Conservation (phyloP, 2,329 filamentous ascomycete genomes). For the Neofusicoccum laricinum region DNA sequence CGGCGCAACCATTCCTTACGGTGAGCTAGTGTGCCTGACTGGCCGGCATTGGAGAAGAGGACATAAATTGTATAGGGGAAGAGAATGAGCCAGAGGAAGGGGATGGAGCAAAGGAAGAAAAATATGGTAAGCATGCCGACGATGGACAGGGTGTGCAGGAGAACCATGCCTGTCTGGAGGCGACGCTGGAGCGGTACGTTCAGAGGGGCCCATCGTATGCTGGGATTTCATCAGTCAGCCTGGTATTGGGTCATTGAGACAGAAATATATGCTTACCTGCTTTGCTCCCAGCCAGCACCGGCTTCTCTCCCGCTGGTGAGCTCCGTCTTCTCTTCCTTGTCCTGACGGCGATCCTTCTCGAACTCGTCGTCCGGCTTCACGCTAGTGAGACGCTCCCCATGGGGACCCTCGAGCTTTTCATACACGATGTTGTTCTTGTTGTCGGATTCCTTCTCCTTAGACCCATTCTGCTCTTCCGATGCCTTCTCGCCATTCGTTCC, state of each 20-base stretch:
- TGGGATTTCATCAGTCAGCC: slow-evolving; percentile 22
- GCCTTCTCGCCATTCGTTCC: background rate
- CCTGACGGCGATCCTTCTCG: slow-evolving; percentile 34
- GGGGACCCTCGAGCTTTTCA: slow-evolving; percentile 43
- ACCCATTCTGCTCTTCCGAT: slow-evolving; percentile 17
- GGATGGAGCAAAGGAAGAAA: slow-evolving; percentile 88
- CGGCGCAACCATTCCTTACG: slow-evolving; percentile 73
- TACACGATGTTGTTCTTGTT: slow-evolving; percentile 34
- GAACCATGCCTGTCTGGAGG: slow-evolving; percentile 49
- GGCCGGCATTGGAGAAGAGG: slow-evolving; percentile 73
- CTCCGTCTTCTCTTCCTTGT: slow-evolving; percentile 35
- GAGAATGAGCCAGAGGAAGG: slow-evolving; percentile 80
- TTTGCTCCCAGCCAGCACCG: slow-evolving; percentile 52
- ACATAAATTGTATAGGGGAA: slow-evolving; percentile 80
- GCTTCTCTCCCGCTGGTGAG: slow-evolving; percentile 53
- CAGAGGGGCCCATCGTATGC: slow-evolving; percentile 85
- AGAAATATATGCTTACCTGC: slow-evolving; percentile 37
- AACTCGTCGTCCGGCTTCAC: slow-evolving; percentile 40
- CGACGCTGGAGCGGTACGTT: slow-evolving; percentile 57
- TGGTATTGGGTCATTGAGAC: background rate
- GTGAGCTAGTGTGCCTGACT: slow-evolving; percentile 69
- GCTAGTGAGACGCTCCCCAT: slow-evolving; percentile 46
- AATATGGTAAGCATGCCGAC: slow-evolving; percentile 65
- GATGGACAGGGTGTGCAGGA: slow-evolving; percentile 50
- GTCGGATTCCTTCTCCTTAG: slow-evolving; percentile 8